phyloP scores from a whole-genome alignment of 768 basidiomycete species.

The Favolaschia claudopus region DNA sequence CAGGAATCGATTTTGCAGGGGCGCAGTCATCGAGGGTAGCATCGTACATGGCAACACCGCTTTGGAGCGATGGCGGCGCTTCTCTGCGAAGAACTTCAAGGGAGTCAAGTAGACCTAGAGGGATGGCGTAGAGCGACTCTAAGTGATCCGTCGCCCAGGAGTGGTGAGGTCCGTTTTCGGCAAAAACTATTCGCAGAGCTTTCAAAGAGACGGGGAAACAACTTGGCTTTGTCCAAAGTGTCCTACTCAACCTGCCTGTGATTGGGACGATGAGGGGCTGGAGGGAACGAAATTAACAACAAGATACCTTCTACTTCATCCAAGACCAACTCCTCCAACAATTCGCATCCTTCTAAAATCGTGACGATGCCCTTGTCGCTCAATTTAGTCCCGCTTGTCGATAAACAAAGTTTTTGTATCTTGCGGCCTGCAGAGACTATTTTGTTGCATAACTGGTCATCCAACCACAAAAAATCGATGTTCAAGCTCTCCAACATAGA shows the following conservation, averaged over 20 bases:
- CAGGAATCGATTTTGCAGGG: slow-evolving; percentile 38
- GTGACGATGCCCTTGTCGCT: slow-evolving; percentile 42
- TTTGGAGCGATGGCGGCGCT: slow-evolving; percentile 28
- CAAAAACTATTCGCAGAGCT: slow-evolving; percentile 35
- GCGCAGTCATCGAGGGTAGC: slow-evolving; percentile 36
- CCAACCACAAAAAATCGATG: slow-evolving; percentile 48
- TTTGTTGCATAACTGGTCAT: slow-evolving; percentile 44
- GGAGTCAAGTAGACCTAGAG: slow-evolving; percentile 33
- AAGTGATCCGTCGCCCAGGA: slow-evolving; percentile 51
- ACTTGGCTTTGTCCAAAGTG: slow-evolving; percentile 42
- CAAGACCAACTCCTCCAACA: slow-evolving; percentile 39
- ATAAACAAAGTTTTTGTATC: slow-evolving; percentile 38
- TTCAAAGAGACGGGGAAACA: slow-evolving; percentile 35
- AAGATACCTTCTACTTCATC: slow-evolving; percentile 46
- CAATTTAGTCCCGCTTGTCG: slow-evolving; percentile 46
- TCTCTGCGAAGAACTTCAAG: slow-evolving; percentile 38
- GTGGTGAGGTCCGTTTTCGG: slow-evolving; percentile 44
- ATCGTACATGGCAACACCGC: slow-evolving; percentile 29
- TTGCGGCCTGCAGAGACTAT: slow-evolving; percentile 40
- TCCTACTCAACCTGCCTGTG: slow-evolving; percentile 43
- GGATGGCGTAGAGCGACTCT: slow-evolving; percentile 38
- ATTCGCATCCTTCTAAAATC: slow-evolving; percentile 43
- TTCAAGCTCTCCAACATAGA: slow-evolving; percentile 40
- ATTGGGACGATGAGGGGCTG: not conserved
- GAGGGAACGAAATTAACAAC: not conserved